Conservation (phyloP, 306 rosid genomes). For the Lathyrus sativus region DNA sequence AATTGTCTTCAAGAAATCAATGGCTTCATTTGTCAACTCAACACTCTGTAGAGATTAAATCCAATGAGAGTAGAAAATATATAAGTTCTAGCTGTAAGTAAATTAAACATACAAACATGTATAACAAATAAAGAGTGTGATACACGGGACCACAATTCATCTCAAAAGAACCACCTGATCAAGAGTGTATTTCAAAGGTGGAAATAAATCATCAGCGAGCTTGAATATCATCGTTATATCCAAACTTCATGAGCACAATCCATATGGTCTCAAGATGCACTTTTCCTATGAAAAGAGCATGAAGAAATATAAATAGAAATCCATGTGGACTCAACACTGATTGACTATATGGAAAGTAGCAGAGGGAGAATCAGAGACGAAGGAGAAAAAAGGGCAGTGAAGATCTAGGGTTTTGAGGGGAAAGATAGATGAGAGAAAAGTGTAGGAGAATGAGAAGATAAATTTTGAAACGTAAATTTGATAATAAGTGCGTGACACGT, state of each 20-base stretch:
- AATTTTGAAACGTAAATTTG: too few species aligned
- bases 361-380: too few species aligned
- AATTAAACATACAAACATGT: slow-evolving; percentile 12
- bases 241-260: slow-evolving; percentile 96
- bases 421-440: too few species aligned
- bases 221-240: slow-evolving; percentile 90
- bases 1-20: slow-evolving; percentile 76
- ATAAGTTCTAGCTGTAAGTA: slow-evolving; percentile 5
- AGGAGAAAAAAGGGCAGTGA: too few species aligned
- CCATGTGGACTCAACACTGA: too few species aligned
- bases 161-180: slow-evolving; percentile 69
- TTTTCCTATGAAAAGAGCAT: slow-evolving; percentile 90
- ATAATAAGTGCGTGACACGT: too few species aligned
- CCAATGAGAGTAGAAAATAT: slow-evolving; percentile 29
- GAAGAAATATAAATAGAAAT: slow-evolving; percentile 71
- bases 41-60: slow-evolving; percentile 68
- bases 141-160: slow-evolving; percentile 19
- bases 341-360: too few species aligned
- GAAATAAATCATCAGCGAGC: slow-evolving; percentile 79
- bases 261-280: slow-evolving; percentile 98
- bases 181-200: slow-evolving; percentile 65
- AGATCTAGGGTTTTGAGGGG: too few species aligned
- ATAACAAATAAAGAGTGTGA: slow-evolving; percentile 6
- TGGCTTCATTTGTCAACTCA: slow-evolving; percentile 94
- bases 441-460: too few species aligned